These are phyloP conservation scores for Microascus cirrosus DNA, from an alignment of 2,329 filamentous ascomycete genomes.

Conservation along the genomic window DNA sequence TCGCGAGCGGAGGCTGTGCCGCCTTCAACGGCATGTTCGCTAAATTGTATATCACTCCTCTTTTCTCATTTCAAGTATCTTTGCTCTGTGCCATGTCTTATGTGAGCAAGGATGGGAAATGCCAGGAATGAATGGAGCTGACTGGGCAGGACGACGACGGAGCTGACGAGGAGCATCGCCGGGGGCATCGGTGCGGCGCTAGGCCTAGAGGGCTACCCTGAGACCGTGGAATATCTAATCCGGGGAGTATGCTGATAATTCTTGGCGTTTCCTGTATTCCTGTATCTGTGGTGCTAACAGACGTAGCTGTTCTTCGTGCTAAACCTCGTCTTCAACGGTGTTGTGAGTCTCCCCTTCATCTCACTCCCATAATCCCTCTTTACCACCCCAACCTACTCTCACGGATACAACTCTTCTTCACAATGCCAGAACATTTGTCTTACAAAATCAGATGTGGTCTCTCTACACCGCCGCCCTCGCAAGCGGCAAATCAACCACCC, in stretches of 20 bases:
- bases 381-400: not conserved
- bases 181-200: conserved; percentile 29
- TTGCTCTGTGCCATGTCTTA: not conserved
- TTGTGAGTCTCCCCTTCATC: conserved; percentile 32
- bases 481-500: conserved; percentile 61
- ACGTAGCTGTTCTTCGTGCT: conserved; percentile 48
- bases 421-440: not conserved
- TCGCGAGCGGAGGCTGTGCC: conserved; percentile 66
- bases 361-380: conserved; percentile 5
- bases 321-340: conserved; percentile 63
- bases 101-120: not conserved
- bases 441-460: conserved; percentile 56
- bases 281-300: not conserved
- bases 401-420: not conserved
- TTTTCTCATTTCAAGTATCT: not conserved
- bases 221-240: conserved; percentile 33
- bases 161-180: conserved; percentile 38
- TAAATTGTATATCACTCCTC: conserved; percentile 51
- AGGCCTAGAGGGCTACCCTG: conserved; percentile 27
- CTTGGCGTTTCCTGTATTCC: not conserved
- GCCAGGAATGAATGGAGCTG: not conserved
- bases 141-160: conserved; percentile 38
- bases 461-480: conserved; percentile 73
- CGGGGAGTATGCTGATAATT: conserved; percentile 30
- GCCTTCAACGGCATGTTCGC: conserved; percentile 77